Evolutionary conservation across 345 rosid species (phyloP).

Genomic region (Sisymbrium altissimum): DNA sequence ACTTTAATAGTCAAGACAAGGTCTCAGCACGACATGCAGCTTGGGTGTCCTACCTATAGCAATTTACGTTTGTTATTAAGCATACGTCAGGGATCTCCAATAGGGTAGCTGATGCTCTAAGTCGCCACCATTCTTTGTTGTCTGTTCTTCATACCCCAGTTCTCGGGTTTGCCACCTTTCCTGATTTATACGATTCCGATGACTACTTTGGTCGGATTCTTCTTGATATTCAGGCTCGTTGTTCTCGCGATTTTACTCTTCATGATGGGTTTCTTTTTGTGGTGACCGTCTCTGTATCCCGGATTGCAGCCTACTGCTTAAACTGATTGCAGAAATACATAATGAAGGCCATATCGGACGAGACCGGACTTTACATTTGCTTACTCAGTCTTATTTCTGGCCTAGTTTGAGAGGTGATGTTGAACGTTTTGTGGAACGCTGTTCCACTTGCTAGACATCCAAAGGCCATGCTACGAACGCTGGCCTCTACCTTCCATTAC

Average conservation of each 20-base stretch:
- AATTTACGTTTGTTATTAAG: neutral
- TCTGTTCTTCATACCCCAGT: neutral
- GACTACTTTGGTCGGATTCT: neutral
- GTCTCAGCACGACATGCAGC: neutral
- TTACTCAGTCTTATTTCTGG: neutral
- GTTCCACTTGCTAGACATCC: neutral
- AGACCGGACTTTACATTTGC: neutral
- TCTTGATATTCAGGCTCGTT: neutral
- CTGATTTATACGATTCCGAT: neutral
- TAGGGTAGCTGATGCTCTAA: neutral
- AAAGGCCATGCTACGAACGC: too few species aligned
- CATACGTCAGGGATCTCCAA: neutral
- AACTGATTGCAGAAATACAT: neutral
- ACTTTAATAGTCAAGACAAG: neutral
- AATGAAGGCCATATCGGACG: neutral
- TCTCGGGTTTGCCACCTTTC: neutral
- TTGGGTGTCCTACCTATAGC: too few species aligned
- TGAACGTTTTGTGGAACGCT: neutral
- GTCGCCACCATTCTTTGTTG: neutral
- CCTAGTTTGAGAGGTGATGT: neutral
- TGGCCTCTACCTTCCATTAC: too few species aligned
- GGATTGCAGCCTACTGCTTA: neutral
- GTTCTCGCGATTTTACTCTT: neutral
- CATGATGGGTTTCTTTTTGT: too few species aligned
- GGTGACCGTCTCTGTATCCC: neutral